Percentiles rank a stretch among this genome's conserved stretches.
Conservation (phyloP, 2,329 filamentous ascomycete genomes). For the Penicillium hesseltinei region DNA sequence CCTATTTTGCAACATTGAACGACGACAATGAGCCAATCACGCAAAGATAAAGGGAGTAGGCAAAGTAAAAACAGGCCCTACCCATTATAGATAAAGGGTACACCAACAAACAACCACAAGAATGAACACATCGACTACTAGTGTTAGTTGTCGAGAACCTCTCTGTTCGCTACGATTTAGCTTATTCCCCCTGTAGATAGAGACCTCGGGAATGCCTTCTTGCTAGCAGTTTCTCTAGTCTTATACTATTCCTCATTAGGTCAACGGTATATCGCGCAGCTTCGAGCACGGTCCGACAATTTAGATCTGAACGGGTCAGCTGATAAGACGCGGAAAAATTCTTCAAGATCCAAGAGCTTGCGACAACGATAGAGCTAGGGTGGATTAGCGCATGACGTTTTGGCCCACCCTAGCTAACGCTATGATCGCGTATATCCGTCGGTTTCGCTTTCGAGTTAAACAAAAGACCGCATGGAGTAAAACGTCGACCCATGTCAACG, state of each 20-base stretch:
- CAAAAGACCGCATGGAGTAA: neutral
- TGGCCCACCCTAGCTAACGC: slow-evolving; percentile 1
- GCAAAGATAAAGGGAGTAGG: neutral
- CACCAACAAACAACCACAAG: neutral
- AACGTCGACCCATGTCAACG: neutral
- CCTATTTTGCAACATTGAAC: neutral
- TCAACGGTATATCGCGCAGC: neutral
- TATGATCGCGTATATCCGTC: neutral
- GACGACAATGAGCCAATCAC: neutral
- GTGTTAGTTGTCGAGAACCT: neutral
- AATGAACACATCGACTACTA: too few species aligned
- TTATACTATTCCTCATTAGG: neutral
- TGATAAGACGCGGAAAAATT: neutral
- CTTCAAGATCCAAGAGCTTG: neutral
- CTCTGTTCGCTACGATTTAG: neutral
- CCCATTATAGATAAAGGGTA: neutral
- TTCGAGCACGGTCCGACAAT: neutral
- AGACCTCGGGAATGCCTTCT: too few species aligned
- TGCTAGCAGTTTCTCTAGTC: neutral
- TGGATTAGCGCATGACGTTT: slow-evolving; percentile 7
- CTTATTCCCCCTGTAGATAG: neutral
- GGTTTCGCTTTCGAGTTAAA: neutral
- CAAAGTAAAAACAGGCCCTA: neutral
- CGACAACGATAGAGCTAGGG: neutral
- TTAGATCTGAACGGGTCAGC: neutral